Percentiles rank a stretch among this genome's conserved stretches.
phyloP scores from a whole-genome alignment of 495 filamentous ascomycete genomes.

The Hyaloscypha finlandica region DNA sequence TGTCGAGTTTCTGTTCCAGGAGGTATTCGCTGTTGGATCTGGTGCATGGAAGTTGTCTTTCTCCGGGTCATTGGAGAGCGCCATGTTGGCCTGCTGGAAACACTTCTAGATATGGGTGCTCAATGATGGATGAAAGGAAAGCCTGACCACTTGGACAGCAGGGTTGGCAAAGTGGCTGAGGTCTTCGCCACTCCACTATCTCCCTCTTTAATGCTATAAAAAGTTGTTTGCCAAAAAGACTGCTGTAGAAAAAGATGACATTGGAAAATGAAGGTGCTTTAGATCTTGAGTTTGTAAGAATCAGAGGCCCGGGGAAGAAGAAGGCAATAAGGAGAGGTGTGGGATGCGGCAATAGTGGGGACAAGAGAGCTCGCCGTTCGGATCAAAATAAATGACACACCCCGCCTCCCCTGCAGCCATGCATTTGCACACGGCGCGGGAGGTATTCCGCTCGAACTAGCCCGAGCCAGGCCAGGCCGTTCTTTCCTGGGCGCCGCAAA shows the following conservation, averaged over 20 bases:
- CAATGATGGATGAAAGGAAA: not conserved
- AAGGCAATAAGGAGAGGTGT: not conserved
- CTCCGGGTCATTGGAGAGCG: conserved; percentile 10
- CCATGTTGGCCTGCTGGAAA: conserved; percentile 6
- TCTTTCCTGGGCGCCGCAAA: not conserved
- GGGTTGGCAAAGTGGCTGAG: not conserved
- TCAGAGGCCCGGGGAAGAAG: not conserved
- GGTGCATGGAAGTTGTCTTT: conserved; percentile 15
- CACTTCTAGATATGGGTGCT: not conserved
- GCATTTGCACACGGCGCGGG: not conserved
- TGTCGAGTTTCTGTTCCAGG: not conserved
- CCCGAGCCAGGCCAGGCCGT: not conserved
- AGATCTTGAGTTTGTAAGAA: not conserved
- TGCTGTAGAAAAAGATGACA: not conserved
- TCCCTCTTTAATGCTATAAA: not conserved
- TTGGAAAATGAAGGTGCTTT: not conserved
- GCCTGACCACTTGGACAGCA: not conserved
- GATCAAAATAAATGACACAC: not conserved
- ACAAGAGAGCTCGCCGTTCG: not conserved
- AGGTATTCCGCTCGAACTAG: not conserved
- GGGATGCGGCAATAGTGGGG: conserved; percentile 6
- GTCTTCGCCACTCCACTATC: not conserved
- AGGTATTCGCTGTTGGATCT: not conserved
- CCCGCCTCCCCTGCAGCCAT: not conserved
- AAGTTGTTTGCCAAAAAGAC: not conserved